Conservation (phyloP, 2,329 filamentous ascomycete species). For the Colletotrichum incanum region DNA sequence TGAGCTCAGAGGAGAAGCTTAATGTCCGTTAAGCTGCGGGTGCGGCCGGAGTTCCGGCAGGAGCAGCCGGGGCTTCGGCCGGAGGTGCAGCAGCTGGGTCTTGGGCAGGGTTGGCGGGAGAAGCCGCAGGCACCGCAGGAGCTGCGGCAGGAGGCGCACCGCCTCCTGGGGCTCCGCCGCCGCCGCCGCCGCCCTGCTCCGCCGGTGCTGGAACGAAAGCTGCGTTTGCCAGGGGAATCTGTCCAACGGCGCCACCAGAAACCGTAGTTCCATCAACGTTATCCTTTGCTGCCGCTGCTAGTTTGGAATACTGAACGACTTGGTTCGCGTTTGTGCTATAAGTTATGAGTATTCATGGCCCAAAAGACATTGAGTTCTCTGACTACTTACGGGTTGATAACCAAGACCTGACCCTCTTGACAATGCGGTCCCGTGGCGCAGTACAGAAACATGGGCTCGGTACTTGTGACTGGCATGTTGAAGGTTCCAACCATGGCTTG, state of each 20-base stretch:
- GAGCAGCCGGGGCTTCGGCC: conserved; percentile 3
- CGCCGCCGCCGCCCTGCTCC: conserved; percentile 29
- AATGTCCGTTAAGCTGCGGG: background rate
- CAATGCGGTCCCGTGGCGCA: conserved; percentile 66
- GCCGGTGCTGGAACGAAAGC: conserved; percentile 49
- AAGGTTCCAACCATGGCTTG: conserved; percentile 61
- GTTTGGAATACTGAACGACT: conserved; percentile 50
- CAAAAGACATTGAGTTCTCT: background rate
- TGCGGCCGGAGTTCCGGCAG: background rate
- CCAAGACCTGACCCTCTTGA: conserved; percentile 65
- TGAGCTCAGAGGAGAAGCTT: background rate
- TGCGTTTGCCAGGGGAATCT: conserved; percentile 50
- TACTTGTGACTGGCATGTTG: conserved; percentile 61
- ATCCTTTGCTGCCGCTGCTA: conserved; percentile 43
- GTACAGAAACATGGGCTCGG: conserved; percentile 65
- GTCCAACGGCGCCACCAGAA: conserved; percentile 48
- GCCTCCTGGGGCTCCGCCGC: too few species aligned
- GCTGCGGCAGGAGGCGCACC: conserved; percentile 12
- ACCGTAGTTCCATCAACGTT: conserved; percentile 50
- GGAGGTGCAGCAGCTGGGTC: conserved; percentile 8
- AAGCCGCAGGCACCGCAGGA: background rate
- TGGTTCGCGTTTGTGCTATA: conserved; percentile 48
- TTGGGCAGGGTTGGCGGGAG: conserved; percentile 11
- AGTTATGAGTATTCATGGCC: conserved; percentile 27
- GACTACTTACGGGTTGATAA: conserved; percentile 62